Evolutionary conservation across 495 filamentous ascomycete genomes (phyloP).

Genomic region (Tuber brumale): DNA sequence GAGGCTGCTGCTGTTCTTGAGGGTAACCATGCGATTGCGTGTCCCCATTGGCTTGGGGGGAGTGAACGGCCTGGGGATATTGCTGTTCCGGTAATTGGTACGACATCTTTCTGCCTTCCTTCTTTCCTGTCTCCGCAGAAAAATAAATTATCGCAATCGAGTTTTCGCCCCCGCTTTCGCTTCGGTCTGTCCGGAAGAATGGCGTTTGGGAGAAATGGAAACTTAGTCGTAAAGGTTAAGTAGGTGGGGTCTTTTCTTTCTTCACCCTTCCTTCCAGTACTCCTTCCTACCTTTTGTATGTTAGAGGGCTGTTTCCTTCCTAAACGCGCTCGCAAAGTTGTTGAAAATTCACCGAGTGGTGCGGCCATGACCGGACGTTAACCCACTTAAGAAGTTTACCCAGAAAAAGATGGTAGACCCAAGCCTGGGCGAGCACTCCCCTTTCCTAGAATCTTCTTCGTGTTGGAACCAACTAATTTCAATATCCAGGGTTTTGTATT

Average conservation of each 20-base stretch:
- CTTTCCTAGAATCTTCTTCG: neutral
- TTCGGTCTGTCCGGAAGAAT: neutral
- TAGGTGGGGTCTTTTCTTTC: neutral
- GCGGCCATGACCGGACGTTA: neutral
- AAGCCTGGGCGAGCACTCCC: neutral
- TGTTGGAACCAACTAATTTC: neutral
- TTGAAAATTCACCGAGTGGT: neutral
- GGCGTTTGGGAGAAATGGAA: neutral
- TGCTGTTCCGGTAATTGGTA: conserved; percentile 4
- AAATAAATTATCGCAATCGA: neutral
- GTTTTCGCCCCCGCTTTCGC: neutral
- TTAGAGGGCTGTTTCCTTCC: neutral
- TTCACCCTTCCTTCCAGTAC: neutral
- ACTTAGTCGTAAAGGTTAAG: neutral
- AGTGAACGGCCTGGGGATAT: neutral
- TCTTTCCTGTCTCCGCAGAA: neutral
- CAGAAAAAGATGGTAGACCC: neutral
- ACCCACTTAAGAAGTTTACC: neutral
- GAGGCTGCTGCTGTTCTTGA: neutral
- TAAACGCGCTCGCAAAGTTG: neutral
- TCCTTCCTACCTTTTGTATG: neutral
- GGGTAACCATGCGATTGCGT: neutral
- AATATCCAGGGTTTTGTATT: neutral
- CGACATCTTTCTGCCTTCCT: neutral
- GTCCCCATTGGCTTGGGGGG: conserved; percentile 9